A percentile compares a stretch with the other conserved stretches of the same genome.
phyloP scores from a whole-genome alignment of 192 early-diverging fungal species.

The Umbelopsis isabellina region DNA sequence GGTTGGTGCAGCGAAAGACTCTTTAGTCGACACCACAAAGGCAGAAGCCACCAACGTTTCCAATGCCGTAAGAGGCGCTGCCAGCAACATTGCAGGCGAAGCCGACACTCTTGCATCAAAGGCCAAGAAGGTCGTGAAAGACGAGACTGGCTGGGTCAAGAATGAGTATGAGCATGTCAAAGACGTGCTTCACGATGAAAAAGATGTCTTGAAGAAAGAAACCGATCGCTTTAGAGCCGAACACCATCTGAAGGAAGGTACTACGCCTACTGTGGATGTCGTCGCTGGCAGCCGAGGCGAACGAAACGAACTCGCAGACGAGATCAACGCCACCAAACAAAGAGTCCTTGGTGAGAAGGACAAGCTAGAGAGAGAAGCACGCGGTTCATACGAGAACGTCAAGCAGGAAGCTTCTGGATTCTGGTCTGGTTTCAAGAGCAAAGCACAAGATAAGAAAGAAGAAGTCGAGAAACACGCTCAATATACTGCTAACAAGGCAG shows the following conservation, averaged over 20 bases:
- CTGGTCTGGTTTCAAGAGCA: neutral
- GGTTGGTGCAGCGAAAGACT: neutral
- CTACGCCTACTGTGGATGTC: conserved; percentile 2
- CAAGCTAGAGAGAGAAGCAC: neutral
- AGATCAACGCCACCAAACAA: neutral
- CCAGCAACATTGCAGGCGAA: neutral
- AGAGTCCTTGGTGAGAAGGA: neutral
- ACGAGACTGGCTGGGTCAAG: conserved; percentile 4
- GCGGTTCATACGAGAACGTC: neutral
- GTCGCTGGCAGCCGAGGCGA: conserved; percentile 19
- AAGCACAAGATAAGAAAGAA: neutral
- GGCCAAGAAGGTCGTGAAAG: conserved; percentile 4
- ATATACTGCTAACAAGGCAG: neutral
- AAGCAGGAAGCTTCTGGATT: conserved; percentile 3
- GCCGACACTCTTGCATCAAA: neutral
- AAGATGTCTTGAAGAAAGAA: conserved; percentile 18
- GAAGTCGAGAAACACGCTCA: neutral
- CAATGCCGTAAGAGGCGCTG: neutral
- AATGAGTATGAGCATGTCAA: conserved; percentile 20
- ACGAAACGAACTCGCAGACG: neutral
- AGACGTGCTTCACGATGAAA: neutral
- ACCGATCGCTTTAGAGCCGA: conserved; percentile 19
- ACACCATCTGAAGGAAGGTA: conserved; percentile 30
- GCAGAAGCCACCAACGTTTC: neutral
- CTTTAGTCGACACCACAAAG: conserved; percentile 2